Conservation (phyloP, 2,329 filamentous ascomycete genomes). For the Dryadomyces quercivorus region DNA sequence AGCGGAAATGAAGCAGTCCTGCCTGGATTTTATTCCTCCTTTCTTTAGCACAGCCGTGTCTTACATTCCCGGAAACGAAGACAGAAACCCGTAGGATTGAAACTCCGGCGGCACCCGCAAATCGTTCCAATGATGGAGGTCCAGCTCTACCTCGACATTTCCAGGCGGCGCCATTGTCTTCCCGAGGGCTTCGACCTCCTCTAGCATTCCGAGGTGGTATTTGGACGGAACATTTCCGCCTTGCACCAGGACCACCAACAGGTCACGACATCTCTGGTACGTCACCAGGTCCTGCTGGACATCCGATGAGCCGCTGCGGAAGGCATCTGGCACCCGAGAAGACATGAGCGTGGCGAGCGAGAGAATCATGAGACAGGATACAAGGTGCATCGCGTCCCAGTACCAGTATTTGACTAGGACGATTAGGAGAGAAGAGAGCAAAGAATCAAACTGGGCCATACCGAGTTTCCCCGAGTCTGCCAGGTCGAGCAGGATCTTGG, state of each 20-base stretch:
- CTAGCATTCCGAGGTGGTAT: constrained; percentile 9
- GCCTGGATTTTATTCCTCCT: no score
- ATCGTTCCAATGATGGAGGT: no score
- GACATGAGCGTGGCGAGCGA: constrained; percentile 6
- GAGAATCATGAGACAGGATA: constrained; percentile 14
- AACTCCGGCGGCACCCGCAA: no score
- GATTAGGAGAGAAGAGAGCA: neutral
- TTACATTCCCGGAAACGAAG: no score
- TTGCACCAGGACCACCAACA: constrained; percentile 9
- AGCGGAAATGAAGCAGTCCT: no score
- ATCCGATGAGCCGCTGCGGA: neutral
- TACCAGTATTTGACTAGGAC: constrained; percentile 14
- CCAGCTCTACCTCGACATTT: no score
- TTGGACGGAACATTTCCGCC: constrained; percentile 9
- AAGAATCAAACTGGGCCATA: neutral
- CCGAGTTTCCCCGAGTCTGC: constrained; percentile 8
- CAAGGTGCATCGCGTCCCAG: constrained; percentile 16
- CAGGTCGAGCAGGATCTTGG: constrained; percentile 7
- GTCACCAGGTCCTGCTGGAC: constrained; percentile 2
- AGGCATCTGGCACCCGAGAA: neutral
- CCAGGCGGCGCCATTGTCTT: neutral
- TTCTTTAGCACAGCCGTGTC: no score
- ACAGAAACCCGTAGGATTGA: no score
- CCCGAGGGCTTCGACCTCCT: constrained; percentile 10
- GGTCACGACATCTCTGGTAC: neutral